Base-by-base conservation (phyloP, 345 rosid genomes). In the Alliaria petiolata region DNA sequence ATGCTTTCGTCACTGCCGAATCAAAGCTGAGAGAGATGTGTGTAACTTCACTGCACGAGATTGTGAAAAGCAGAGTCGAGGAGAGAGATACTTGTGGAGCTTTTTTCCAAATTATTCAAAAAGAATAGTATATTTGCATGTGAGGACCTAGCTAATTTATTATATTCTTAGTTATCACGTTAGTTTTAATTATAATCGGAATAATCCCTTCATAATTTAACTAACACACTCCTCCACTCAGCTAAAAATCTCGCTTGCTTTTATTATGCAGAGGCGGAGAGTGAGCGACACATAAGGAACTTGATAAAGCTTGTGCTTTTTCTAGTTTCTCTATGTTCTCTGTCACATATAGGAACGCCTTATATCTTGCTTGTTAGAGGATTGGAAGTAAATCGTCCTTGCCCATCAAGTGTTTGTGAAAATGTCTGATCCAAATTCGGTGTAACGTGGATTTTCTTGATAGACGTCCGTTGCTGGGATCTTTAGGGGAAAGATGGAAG, bases 361-460 rank as follows among this genome's bases (percentile, higher is more conserved):
- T 36, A 4, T 55, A n/a, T 17, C 13, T 4, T 8, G 11, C 6
- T 31, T n/a, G 56, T 19, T 35, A n/a, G 5, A 3, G 1, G 42
- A 6, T 6, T 73, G 20, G 47, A 17, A 45, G 52, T 11, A 67
- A 20, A 43, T 8, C 16, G 17, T 16, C 53, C 39, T 16, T 52
- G 86, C 79, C 19, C 47, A 49, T 2, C 53, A 73, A 40, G 7
- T 81, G 87, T 75, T 86, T 69, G 85, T 52, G 30, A 55, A 73
- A 70, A 87, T 81, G 88, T 74, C 76, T 56, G 82, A 80, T 38
- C 77, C 70, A 57, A 28, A 58, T 72, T 47, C 33, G n/a, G n/a
- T 50, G 55, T 46, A 65, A 28, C 65, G 61, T 68, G 74, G 79
- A 26, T 67, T 74, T 40, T 56, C n/a, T 54, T 75, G 25, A 70